These are phyloP conservation scores for Solanum lignicaule DNA, from an alignment of 257 asterid species.

Conservation along the genomic window DNA sequence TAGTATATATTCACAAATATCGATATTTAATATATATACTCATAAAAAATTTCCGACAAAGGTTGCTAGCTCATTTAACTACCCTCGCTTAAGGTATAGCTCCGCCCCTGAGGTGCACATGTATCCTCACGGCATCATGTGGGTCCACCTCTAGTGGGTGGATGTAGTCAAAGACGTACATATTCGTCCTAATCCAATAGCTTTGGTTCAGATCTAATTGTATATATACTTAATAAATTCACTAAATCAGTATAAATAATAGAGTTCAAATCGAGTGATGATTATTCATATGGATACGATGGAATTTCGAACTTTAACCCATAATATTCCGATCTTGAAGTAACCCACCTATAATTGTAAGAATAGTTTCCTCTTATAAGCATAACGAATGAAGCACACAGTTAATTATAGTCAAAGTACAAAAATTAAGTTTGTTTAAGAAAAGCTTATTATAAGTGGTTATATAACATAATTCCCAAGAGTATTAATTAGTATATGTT, in stretches of 20 bases:
- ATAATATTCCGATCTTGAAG: background rate
- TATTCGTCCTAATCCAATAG: too few relatives aligned
- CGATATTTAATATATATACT: too few relatives aligned
- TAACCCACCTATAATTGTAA: background rate
- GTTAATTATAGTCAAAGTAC: background rate
- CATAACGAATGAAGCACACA: background rate
- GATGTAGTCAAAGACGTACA: too few relatives aligned
- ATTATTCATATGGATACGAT: background rate
- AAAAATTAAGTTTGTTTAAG: background rate
- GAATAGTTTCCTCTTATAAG: background rate
- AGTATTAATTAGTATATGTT: background rate
- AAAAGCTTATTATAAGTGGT: background rate
- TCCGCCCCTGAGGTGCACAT: too few relatives aligned
- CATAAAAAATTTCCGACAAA: fast-evolving
- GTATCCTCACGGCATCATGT: too few relatives aligned
- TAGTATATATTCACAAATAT: too few relatives aligned
- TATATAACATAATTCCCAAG: background rate
- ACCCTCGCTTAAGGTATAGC: too few relatives aligned
- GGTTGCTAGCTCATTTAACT: too few relatives aligned
- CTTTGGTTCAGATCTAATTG: too few relatives aligned
- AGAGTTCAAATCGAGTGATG: background rate
- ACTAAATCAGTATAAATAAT: background rate
- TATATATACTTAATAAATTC: background rate
- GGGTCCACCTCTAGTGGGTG: too few relatives aligned
- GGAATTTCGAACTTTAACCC: background rate